Percentiles rank a stretch among this genome's conserved stretches.
phyloP scores from a whole-genome alignment of 78 protist species.

The Bigelowiella natans region DNA sequence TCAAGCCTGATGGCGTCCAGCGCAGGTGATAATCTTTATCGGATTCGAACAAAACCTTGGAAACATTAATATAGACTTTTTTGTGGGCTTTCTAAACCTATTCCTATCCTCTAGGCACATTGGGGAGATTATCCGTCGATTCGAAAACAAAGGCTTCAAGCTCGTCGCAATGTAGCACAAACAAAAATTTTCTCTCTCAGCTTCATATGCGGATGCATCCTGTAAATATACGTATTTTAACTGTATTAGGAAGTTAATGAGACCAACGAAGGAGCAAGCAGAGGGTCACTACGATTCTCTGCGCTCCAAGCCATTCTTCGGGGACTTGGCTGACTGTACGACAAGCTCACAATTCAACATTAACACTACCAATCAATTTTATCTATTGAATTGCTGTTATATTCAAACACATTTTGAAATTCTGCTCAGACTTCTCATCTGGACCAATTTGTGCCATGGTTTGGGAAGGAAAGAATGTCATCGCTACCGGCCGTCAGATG shows the following conservation, averaged over 20 bases:
- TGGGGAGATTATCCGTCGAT: slow-evolving; percentile 70
- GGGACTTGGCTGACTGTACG: slow-evolving; percentile 1
- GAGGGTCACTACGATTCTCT: slow-evolving; percentile 60
- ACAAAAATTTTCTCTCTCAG: not conserved
- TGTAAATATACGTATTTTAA: not conserved
- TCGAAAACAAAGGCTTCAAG: slow-evolving; percentile 69
- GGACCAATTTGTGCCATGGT: slow-evolving; percentile 27
- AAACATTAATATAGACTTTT: too few relatives aligned
- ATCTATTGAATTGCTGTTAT: too few relatives aligned
- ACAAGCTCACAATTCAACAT: not conserved
- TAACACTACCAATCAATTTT: too few relatives aligned
- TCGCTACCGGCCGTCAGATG: slow-evolving; percentile 51
- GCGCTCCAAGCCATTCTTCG: slow-evolving; percentile 48
- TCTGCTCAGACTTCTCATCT: not conserved
- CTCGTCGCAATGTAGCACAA: slow-evolving; percentile 50
- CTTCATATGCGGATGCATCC: not conserved
- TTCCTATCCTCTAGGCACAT: slow-evolving; percentile 28
- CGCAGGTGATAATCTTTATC: too few relatives aligned
- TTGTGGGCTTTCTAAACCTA: not conserved
- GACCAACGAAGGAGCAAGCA: not conserved
- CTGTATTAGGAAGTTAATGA: slow-evolving; percentile 20
- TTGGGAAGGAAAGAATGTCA: slow-evolving; percentile 32
- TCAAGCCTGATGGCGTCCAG: slow-evolving; percentile 77
- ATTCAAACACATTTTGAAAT: not conserved
- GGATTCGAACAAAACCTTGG: too few relatives aligned